Conservation (phyloP, 2,329 filamentous ascomycete genomes). For the Neofusicoccum laricinum region DNA sequence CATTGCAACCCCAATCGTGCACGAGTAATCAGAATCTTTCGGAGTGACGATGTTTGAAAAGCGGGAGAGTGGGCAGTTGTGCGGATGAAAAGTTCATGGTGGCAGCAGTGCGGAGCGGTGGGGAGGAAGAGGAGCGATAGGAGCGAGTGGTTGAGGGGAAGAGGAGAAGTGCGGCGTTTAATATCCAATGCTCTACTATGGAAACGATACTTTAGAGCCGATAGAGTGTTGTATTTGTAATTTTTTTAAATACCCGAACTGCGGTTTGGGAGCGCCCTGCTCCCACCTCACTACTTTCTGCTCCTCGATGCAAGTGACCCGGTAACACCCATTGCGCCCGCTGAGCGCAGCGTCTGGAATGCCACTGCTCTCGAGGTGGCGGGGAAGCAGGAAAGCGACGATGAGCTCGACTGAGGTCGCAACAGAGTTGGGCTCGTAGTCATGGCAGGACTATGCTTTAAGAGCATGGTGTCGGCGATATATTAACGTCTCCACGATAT, state of each 20-base stretch:
- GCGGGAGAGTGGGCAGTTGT: neutral
- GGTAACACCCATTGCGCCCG: too few species aligned
- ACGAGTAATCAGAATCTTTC: neutral
- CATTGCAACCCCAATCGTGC: neutral
- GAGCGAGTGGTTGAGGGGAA: neutral
- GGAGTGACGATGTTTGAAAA: neutral
- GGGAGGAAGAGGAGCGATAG: neutral
- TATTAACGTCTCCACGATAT: neutral
- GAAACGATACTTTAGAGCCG: constrained; percentile 1
- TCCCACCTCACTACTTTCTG: neutral
- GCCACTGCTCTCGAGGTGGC: too few species aligned
- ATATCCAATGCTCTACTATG: constrained; percentile 12
- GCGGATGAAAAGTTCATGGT: neutral
- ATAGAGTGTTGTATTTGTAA: constrained; percentile 14
- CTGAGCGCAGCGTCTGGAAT: too few species aligned
- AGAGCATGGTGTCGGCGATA: neutral
- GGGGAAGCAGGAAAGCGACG: too few species aligned
- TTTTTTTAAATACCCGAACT: constrained; percentile 13
- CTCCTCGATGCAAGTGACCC: neutral
- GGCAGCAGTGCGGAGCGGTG: neutral
- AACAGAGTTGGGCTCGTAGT: neutral
- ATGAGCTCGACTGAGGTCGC: neutral
- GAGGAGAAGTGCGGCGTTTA: constrained; percentile 1
- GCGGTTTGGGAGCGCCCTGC: neutral
- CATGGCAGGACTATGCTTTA: neutral